Evolutionary conservation across 257 asterid species (phyloP).

Genomic region (Marsdenia floribunda): DNA sequence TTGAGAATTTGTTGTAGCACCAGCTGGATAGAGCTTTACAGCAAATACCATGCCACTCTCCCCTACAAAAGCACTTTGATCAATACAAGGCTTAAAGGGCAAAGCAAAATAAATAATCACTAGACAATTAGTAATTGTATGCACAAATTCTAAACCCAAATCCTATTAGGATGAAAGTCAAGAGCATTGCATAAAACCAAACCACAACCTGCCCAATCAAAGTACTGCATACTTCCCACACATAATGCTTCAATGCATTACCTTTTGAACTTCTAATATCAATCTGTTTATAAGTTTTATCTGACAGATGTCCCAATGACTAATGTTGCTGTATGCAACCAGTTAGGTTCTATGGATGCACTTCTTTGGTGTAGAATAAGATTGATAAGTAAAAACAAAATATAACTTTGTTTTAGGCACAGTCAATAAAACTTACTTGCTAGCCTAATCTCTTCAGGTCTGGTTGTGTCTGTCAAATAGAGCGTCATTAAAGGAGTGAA

Average conservation of each 20-base stretch:
- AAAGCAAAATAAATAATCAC: neutral
- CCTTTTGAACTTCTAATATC: neutral
- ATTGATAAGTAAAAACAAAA: neutral
- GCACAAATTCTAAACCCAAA: neutral
- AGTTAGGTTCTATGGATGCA: neutral
- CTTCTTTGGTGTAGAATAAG: neutral
- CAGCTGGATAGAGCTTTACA: constrained; percentile 96
- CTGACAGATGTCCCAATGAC: neutral
- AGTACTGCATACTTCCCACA: neutral
- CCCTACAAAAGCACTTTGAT: constrained; percentile 32
- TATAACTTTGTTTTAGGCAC: neutral
- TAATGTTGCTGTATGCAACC: neutral
- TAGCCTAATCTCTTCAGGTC: constrained; percentile 67
- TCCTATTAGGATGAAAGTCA: neutral
- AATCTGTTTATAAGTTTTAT: neutral
- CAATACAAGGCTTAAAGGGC: constrained; percentile 16
- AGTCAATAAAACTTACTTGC: constrained; percentile 58
- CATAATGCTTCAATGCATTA: neutral
- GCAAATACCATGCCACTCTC: constrained; percentile 75
- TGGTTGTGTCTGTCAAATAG: constrained; percentile 82
- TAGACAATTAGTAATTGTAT: neutral
- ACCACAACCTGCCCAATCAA: neutral
- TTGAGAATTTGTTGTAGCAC: constrained; percentile 96
- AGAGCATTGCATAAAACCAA: neutral
- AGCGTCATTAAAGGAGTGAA: constrained; percentile 95